Base-by-base conservation (phyloP, 441 rosid species). In the Pelargonium fulgidum region DNA sequence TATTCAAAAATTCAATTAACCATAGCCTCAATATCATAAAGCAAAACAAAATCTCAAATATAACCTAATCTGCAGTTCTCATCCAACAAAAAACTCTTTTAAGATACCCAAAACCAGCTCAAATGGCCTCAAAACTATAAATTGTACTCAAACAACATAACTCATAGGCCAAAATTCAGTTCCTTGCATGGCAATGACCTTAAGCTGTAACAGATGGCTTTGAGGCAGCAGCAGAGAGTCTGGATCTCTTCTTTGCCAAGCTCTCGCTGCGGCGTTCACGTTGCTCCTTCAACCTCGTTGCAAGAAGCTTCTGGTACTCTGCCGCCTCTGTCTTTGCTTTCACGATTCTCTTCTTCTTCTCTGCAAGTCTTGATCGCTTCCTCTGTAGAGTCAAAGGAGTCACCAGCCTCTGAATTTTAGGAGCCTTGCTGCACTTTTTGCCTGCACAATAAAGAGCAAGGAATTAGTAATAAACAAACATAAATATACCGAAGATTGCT, bases 311-410 rank as follows among this genome's bases (percentile, higher is more conserved):
- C 79, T 83, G 87, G 78, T 85, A 86, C 16, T 85, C 91, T 0
- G 87, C 91, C 0, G 91, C 91, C 19, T 86, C 91, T 2, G 91
- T 65, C 82, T 85, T 83, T 33, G 91, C 87, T 85, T 85, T 86
- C 0, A 85, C 81, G 33, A 86, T 81, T 65, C 85, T 81, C 84
- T 80, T 85, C 84, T 86, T 86, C 87, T 86, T 86, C 65, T 86
- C 88, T 10, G 89, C 66, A 58, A 85, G 79, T 83, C 91, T 85
- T 0, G 82, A 65, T 0, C 89, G 83, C 87, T 86, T 86, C 85
- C 91, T 85, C 70, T 85, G 91, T 66, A 85, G 74, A 9, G 91
- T 86, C 81, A 86, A 52, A 3, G 91, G 89, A 5, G 87, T 86
- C 47, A 85, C 89, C 67, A 86, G 77, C 83, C 91, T 83, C 86